These are phyloP conservation scores for Globisporangium paroecandrum DNA, from an alignment of 352 stramenopile genomes.

Conservation along the genomic window DNA sequence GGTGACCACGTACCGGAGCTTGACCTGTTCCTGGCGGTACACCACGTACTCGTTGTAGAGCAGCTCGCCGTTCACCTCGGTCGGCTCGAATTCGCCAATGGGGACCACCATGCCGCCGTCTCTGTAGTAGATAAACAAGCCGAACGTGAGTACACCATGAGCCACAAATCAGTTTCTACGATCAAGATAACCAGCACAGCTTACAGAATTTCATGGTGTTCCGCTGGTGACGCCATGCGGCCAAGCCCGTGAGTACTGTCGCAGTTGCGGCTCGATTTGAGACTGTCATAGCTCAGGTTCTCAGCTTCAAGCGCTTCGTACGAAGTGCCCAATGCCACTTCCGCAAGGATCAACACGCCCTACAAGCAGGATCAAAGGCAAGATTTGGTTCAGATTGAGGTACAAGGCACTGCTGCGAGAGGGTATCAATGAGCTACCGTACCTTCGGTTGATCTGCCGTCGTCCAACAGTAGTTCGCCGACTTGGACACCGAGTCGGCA, in stretches of 20 bases:
- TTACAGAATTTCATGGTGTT: slow-evolving; percentile 43
- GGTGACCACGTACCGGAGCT: slow-evolving; percentile 56
- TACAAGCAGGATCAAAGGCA: background rate
- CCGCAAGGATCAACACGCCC: slow-evolving; percentile 50
- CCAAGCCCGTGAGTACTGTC: slow-evolving; percentile 56
- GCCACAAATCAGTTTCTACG: background rate
- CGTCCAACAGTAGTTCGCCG: slow-evolving; percentile 79
- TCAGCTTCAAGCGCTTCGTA: slow-evolving; percentile 49
- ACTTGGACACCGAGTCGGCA: slow-evolving; percentile 80
- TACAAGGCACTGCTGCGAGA: background rate
- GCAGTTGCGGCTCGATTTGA: slow-evolving; percentile 33
- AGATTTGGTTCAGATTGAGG: background rate
- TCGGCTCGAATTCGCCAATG: slow-evolving; percentile 49
- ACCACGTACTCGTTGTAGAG: slow-evolving; percentile 81
- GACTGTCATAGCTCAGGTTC: slow-evolving; percentile 44
- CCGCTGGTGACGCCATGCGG: slow-evolving; percentile 46
- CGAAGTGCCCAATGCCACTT: slow-evolving; percentile 55
- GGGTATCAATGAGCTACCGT: background rate
- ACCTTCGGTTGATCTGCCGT: slow-evolving; percentile 54
- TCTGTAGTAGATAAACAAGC: slow-evolving; percentile 16
- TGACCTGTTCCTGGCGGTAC: slow-evolving; percentile 65
- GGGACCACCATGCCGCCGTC: slow-evolving; percentile 53
- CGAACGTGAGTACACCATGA: background rate
- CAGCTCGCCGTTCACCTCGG: slow-evolving; percentile 42
- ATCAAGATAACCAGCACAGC: background rate